Evolutionary conservation across 1,284 basidiomycete species (phyloP).

Genomic region (Marasmius sp.): DNA sequence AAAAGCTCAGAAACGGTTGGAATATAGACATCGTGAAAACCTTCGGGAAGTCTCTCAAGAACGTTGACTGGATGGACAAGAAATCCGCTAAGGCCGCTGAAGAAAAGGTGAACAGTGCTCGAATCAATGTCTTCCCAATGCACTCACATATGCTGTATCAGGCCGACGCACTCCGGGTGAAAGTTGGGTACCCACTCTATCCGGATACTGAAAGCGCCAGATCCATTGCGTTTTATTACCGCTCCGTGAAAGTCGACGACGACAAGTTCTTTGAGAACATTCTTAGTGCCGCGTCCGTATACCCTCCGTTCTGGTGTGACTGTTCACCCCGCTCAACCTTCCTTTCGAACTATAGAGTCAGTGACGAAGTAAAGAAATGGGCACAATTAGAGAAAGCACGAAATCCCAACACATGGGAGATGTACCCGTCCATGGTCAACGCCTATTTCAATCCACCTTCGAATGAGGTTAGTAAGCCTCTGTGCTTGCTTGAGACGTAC

Average conservation of each 20-base stretch:
- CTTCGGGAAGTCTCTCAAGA: conserved; percentile 79
- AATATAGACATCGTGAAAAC: conserved; percentile 73
- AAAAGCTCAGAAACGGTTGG: conserved; percentile 1
- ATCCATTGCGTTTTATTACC: conserved; percentile 78
- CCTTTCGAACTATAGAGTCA: conserved; percentile 39
- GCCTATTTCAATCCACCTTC: conserved; percentile 81
- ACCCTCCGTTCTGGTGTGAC: conserved; percentile 9
- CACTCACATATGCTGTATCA: conserved; percentile 20
- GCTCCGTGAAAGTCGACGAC: conserved; percentile 60
- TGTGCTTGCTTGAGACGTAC: background rate
- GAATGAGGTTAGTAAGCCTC: conserved; percentile 57
- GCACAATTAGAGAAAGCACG: conserved; percentile 70
- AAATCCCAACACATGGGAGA: conserved; percentile 83
- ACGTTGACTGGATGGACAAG: conserved; percentile 92
- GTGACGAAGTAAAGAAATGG: conserved; percentile 71
- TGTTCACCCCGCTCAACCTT: conserved; percentile 1
- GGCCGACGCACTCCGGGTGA: conserved; percentile 78
- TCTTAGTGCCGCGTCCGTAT: conserved; percentile 59
- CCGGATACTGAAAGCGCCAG: conserved; percentile 79
- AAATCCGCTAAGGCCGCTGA: conserved; percentile 81
- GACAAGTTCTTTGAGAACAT: conserved; percentile 87
- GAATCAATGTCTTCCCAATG: background rate
- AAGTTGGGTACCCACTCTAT: conserved; percentile 87
- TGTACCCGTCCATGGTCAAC: conserved; percentile 81
- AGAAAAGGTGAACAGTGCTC: conserved; percentile 62